phyloP scores from a whole-genome alignment of 306 rosid genomes.

The Prunus dulcis region DNA sequence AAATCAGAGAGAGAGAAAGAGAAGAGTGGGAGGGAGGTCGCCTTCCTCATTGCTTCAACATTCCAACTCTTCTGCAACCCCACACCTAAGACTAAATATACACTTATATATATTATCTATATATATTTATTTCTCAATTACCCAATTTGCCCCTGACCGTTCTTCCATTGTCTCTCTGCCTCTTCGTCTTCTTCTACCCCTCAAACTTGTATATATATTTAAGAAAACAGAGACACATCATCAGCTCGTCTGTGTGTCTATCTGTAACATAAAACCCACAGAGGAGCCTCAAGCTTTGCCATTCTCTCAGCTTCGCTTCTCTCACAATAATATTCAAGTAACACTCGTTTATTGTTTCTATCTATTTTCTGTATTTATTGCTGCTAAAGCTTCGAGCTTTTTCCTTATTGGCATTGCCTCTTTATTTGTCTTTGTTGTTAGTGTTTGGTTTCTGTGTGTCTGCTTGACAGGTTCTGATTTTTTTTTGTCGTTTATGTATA shows the following conservation, averaged over 20 bases:
- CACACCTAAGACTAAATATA: slow-evolving; percentile 29
- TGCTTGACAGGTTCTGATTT: not conserved
- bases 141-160: slow-evolving; percentile 44
- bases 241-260: slow-evolving; percentile 27
- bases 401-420: not conserved
- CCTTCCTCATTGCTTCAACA: slow-evolving; percentile 79
- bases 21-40: slow-evolving; percentile 79
- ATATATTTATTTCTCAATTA: slow-evolving; percentile 7
- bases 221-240: slow-evolving; percentile 36
- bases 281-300: slow-evolving; percentile 25
- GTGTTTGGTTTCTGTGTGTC: slow-evolving; percentile 1
- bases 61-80: slow-evolving; percentile 59
- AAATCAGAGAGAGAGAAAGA: slow-evolving; percentile 17
- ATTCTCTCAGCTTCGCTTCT: slow-evolving; percentile 26
- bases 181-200: slow-evolving; percentile 26
- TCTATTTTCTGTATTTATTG: not conserved
- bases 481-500: slow-evolving; percentile 3
- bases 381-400: slow-evolving; percentile 9
- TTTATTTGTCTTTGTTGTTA: not conserved
- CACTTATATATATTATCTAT: slow-evolving; percentile 21
- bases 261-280: slow-evolving; percentile 33
- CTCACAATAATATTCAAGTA: slow-evolving; percentile 37
- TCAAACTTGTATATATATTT: slow-evolving; percentile 1
- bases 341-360: slow-evolving; percentile 19
- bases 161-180: slow-evolving; percentile 14